Conservation (phyloP, 306 rosid genomes). For the Malus domestica region ASM211411v1 NC_041802.1:26516001-26516500, state of each 20-base stretch:
- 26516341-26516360: conserved; percentile 64
- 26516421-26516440: too few species aligned
- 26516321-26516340: conserved; percentile 33
- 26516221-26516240: conserved; percentile 63
- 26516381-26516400: too few species aligned
- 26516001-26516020: neutral
- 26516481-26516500: neutral
- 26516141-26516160: neutral
- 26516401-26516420: too few species aligned
- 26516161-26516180: conserved; percentile 8
- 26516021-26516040: conserved; percentile 25
- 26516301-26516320: neutral
- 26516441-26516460: too few species aligned
- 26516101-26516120: conserved; percentile 49
- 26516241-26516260: conserved; percentile 45
- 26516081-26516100: conserved; percentile 15
- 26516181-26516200: conserved; percentile 66
- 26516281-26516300: conserved; percentile 25
- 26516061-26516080: conserved; percentile 66
- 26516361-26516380: conserved; percentile 51
- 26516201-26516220: conserved; percentile 60
- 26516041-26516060: conserved; percentile 83
- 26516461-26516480: neutral
- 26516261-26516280: conserved; percentile 55
- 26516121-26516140: neutral